Conservation (phyloP, 176 grass and related monocot species). For the Oryza glaberrima region DNA sequence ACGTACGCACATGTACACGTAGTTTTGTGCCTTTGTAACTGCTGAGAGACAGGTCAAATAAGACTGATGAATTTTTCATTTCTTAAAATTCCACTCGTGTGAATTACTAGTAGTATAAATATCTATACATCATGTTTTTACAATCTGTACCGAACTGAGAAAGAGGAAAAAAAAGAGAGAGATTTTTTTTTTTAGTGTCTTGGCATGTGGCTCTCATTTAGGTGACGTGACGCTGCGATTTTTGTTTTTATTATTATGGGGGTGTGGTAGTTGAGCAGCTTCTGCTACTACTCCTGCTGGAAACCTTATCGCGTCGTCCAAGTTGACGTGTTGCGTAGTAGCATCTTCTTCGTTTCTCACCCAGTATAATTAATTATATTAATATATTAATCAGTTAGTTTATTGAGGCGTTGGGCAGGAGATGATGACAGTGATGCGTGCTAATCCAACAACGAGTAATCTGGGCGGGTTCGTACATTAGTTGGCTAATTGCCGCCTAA, state of each 20-base stretch:
- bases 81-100: neutral
- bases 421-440: neutral
- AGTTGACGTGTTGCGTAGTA: neutral
- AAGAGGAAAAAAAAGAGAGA: neutral
- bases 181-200: neutral
- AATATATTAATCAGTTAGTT: too few species aligned
- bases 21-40: neutral
- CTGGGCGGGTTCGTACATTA: neutral
- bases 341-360: neutral
- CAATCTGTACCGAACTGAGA: too few species aligned
- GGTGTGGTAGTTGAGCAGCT: neutral
- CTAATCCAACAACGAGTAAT: neutral
- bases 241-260: neutral
- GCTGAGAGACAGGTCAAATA: neutral
- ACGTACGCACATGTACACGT: neutral
- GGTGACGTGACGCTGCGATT: neutral
- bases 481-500: conserved; percentile 15
- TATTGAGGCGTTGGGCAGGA: neutral
- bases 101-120: neutral
- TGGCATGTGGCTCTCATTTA: conserved; percentile 12
- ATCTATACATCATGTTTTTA: neutral
- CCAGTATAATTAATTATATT: neutral
- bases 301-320: neutral
- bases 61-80: neutral
- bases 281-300: too few species aligned